Evolutionary conservation across 257 asterid genomes (phyloP), one percentile per base, ranked within the genome.

Genomic region (Mitragyna speciosa): DNA sequence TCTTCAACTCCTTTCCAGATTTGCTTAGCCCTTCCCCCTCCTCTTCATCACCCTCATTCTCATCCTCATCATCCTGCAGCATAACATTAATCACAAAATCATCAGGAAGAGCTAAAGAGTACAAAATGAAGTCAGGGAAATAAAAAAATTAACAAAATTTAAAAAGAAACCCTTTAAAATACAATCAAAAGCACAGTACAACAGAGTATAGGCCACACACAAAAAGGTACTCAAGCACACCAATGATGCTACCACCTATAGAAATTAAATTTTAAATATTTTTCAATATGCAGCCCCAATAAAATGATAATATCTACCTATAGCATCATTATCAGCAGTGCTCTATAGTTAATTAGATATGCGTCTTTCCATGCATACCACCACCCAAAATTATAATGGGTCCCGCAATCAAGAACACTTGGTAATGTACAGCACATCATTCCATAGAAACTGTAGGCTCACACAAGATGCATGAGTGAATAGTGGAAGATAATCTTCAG

Each of bases 1-100:
- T 96, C 85, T 94, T 90, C 91, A 96, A 84, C 91, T 96, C 99
- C 85, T 96, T 96, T 6, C 99, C 99, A 61, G 99, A 96, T 89
- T 92, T 94, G 90, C 98, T 96, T 81, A 96, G 76, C 59, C 96
- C 90, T 31, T 87, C 95, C 71, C 92, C 96, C 83, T 85, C 98
- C 77, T 94, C 96, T 79, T 89, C 99, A 41, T 85, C 98, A 58
- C 83, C 96, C 80, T 90, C 97, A 31, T 92, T 90, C 86, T 92
- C 99, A 73, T 95, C 99, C 47, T 94, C 99, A 0, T 96, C 99
- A 83, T 96, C 96, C 98, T 92, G 87, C 80, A 87, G 70, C 72
- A 86, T 54, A 73, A 4, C 28, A 66, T 39, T 51, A 52, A 54
- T 54, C 68, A 58, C 47, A 47, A 45, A 41, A 48, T 65, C 67